These are phyloP conservation scores for Leptographium galeiforme DNA, from an alignment of 2,329 filamentous ascomycete genomes.

Conservation along the genomic window DNA sequence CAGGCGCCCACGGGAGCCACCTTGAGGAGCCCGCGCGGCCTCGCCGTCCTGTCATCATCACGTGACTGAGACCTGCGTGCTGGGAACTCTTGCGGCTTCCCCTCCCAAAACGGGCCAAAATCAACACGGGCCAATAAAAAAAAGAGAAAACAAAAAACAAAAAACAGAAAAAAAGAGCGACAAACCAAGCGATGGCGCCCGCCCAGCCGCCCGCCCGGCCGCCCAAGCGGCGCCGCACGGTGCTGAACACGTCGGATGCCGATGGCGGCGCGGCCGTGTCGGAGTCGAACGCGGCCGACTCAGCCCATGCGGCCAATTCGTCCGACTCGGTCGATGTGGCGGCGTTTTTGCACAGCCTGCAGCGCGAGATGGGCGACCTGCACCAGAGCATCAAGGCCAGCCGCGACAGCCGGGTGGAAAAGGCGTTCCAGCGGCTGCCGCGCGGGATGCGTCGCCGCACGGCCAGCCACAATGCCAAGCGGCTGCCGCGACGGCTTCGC, in stretches of 20 bases:
- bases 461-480: conserved; percentile 88
- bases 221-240: background rate
- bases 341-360: conserved; percentile 69
- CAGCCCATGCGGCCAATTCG: background rate
- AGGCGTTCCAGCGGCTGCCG: conserved; percentile 76
- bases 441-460: conserved; percentile 72
- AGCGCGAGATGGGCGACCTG: conserved; percentile 79
- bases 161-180: no score
- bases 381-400: conserved; percentile 65
- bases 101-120: no score
- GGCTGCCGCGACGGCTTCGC: conserved; percentile 67
- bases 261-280: background rate
- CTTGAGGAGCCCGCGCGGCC: no score
- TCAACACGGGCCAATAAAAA: no score
- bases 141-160: no score
- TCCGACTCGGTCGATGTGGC: conserved; percentile 77
- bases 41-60: no score
- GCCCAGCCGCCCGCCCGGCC: background rate
- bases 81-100: no score
- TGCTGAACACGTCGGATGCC: background rate
- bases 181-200: no score
- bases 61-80: no score
- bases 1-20: no score
- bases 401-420: conserved; percentile 42
- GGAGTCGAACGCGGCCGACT: background rate